Base-by-base conservation (phyloP, 768 basidiomycete genomes). In the Crassisporium funariophilum region DNA sequence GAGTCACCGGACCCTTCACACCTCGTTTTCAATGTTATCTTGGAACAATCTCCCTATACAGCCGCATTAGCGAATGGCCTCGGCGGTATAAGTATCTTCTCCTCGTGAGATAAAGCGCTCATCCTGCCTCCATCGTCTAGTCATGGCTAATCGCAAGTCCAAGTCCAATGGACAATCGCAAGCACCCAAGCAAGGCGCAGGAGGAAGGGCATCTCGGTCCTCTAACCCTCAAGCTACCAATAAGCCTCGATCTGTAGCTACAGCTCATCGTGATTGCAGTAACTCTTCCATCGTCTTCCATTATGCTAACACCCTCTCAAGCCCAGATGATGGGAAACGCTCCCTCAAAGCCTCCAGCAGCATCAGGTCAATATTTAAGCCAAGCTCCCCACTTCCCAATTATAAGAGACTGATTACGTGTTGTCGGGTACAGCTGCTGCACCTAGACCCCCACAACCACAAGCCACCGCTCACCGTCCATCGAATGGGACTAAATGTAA, bases 401-500 rank as follows among this genome's bases (percentile, higher is more conserved):
- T n/a, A 41, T 41, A 27, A 47, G 35, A 31, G 41, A 46, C 52
- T 54, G 45, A 54, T 50, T 41, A 41, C 16, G 36, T 36, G 45
- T 50, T 36, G 29, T 43, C 49, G 43, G 49, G 44, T 54, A 47
- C 29, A 50, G 44, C 43, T 45, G 43, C 49, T 54, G 46, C 53
- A 47, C 42, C 49, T 40, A 44, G 46, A 47, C 45, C 53, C 31
- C 46, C 53, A 44, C 53, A 47, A 50, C 46, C 41, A 47, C 53
- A 54, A 47, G 29, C 33, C 37, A 44, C 44, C 40, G 45, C 44
- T 29, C 44, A 43, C 45, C 53, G 53, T 44, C 49, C 41, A 41
- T 47, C 46, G 35, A 54, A 54, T 36, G 46, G 49, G 49, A 50
- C 49, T 34, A 50, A 46, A 50, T 21, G 49, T 50, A 50, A 50